These are phyloP conservation scores for Caloboletus inedulis DNA, from an alignment of 1,284 basidiomycete genomes.

Conservation along the genomic window DNA sequence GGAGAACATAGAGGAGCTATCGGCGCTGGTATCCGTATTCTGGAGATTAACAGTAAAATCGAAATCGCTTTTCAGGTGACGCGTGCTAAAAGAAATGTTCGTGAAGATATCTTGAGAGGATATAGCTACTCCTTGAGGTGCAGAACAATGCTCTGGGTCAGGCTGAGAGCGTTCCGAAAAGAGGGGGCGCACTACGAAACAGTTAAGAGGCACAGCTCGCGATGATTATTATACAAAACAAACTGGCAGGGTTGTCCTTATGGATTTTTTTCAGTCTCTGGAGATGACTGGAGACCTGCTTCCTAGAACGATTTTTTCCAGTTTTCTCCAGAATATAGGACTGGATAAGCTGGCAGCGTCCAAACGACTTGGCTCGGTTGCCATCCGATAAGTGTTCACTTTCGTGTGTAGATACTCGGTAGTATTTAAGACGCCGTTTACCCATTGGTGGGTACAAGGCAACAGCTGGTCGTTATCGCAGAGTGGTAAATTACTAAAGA, in stretches of 20 bases:
- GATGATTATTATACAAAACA: constrained; percentile 9
- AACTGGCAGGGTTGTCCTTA: constrained; percentile 30
- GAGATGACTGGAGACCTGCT: constrained; percentile 34
- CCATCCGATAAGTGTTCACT: constrained; percentile 9
- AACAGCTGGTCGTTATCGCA: constrained; percentile 22
- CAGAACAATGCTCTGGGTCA: constrained; percentile 12
- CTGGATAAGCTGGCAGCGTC: constrained; percentile 36
- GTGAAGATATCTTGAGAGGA: constrained; percentile 15
- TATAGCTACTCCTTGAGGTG: background rate
- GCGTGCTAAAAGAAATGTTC: constrained; percentile 8
- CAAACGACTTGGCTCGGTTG: constrained; percentile 29
- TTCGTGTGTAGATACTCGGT: constrained; percentile 23
- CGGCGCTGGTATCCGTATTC: background rate
- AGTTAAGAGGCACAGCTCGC: background rate
- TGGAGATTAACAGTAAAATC: constrained; percentile 10
- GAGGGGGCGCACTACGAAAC: constrained; percentile 21
- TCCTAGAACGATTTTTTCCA: constrained; percentile 33
- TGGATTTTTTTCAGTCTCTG: constrained; percentile 34
- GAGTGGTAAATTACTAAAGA: background rate
- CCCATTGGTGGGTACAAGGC: constrained; percentile 36
- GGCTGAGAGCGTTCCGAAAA: constrained; percentile 27
- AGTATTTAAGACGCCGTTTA: constrained; percentile 35
- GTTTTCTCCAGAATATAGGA: constrained; percentile 36
- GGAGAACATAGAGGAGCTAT: constrained; percentile 10
- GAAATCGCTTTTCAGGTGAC: constrained; percentile 18